These are phyloP conservation scores for Leccinellum albellum DNA, from an alignment of 768 basidiomycete species.

Conservation along the genomic window DNA sequence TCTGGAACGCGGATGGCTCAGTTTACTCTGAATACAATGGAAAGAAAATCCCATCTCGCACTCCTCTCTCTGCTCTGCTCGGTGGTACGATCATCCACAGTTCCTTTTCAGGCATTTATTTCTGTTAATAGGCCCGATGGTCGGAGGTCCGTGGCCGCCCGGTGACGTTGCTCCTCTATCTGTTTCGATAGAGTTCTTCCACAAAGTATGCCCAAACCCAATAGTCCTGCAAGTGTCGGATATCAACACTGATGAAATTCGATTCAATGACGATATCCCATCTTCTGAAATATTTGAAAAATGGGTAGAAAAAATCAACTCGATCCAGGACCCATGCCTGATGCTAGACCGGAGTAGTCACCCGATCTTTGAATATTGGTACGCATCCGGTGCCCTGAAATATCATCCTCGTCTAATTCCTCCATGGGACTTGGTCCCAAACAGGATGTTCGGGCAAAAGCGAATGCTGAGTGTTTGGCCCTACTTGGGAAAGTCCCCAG, in stretches of 20 bases:
- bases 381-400: slow-evolving; percentile 3
- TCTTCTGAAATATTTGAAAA: slow-evolving; percentile 32
- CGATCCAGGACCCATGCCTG: slow-evolving; percentile 38
- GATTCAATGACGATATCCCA: slow-evolving; percentile 21
- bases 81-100: slow-evolving; percentile 26
- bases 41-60: slow-evolving; percentile 36
- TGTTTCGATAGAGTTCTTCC: slow-evolving; percentile 35
- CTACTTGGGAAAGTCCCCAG: slow-evolving; percentile 31
- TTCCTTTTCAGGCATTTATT: neutral
- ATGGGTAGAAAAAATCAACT: slow-evolving; percentile 36
- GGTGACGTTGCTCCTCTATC: slow-evolving; percentile 33
- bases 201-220: slow-evolving; percentile 38
- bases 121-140: slow-evolving; percentile 36
- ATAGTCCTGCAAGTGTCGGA: slow-evolving; percentile 30
- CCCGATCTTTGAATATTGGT: slow-evolving; percentile 38
- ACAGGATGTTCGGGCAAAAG: slow-evolving; percentile 33
- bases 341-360: slow-evolving; percentile 27
- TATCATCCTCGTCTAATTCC: neutral
- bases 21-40: slow-evolving; percentile 36
- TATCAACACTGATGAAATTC: slow-evolving; percentile 29
- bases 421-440: neutral
- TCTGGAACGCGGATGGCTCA: slow-evolving; percentile 36
- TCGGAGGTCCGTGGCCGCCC: slow-evolving; percentile 36
- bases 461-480: slow-evolving; percentile 36
- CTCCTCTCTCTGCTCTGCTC: slow-evolving; percentile 40